A percentile compares a stretch with the other conserved stretches of the same genome.
phyloP scores from a whole-genome alignment of 2,329 filamentous ascomycete species.

The Neocatenulostroma microsporum region DNA sequence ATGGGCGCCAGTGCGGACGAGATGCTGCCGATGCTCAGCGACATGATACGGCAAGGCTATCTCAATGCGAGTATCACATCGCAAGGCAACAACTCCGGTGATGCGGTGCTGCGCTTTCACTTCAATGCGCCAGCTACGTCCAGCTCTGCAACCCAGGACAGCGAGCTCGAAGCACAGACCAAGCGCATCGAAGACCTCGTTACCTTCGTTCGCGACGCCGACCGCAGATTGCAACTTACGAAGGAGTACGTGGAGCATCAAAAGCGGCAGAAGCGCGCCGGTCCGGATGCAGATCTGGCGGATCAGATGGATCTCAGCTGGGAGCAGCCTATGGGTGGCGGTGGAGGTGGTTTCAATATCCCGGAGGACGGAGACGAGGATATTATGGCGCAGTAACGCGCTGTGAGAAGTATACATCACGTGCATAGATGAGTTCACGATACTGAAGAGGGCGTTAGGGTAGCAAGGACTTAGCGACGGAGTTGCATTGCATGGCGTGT shows the following conservation, averaged over 20 bases:
- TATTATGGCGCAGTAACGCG: conserved; percentile 30
- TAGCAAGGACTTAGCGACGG: too few species aligned
- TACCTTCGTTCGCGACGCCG: conserved; percentile 46
- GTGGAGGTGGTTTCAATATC: too few species aligned
- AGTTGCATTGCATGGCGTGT: too few species aligned
- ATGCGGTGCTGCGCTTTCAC: conserved; percentile 49
- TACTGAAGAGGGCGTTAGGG: too few species aligned
- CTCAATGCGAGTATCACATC: conserved; percentile 47
- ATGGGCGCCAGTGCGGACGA: conserved; percentile 45
- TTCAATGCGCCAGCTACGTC: conserved; percentile 12
- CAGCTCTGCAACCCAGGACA: conserved; percentile 19
- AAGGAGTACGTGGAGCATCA: conserved; percentile 52
- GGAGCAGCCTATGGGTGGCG: conserved; percentile 17
- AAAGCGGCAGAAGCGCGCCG: conserved; percentile 39
- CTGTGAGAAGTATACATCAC: too few species aligned
- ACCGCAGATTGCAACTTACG: conserved; percentile 49
- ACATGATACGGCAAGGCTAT: conserved; percentile 45
- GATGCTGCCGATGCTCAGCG: conserved; percentile 46
- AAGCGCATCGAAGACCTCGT: conserved; percentile 44
- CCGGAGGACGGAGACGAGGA: conserved; percentile 24
- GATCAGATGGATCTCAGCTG: conserved; percentile 31
- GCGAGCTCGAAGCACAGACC: conserved; percentile 44
- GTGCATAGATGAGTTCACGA: too few species aligned
- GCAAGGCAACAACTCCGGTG: conserved; percentile 29
- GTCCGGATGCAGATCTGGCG: conserved; percentile 27